These are phyloP conservation scores for Metschnikowia lochheadii DNA, from an alignment of 805 yeast species.

Conservation along the genomic window DNA sequence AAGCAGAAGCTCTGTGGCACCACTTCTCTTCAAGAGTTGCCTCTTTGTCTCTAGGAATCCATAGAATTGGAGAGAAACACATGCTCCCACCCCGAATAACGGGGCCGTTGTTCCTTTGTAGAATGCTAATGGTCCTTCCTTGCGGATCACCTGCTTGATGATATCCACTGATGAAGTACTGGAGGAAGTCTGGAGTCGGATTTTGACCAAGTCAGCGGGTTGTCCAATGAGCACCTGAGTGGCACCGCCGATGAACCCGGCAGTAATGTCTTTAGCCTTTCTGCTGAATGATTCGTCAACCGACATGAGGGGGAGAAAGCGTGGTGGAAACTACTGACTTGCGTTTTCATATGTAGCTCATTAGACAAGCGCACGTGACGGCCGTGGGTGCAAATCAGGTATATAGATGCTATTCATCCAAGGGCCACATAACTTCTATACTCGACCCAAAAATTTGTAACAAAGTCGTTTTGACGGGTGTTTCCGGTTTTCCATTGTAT, in stretches of 20 bases:
- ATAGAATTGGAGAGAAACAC: conserved; percentile 66
- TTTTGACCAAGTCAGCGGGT: conserved; percentile 43
- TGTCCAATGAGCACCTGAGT: conserved; percentile 46
- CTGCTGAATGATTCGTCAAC: conserved; percentile 35
- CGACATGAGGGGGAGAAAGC: conserved; percentile 8
- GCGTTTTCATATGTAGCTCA: conserved; percentile 2
- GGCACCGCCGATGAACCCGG: conserved; percentile 46
- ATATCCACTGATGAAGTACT: conserved; percentile 29
- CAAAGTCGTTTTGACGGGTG: too few species aligned
- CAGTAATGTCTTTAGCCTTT: conserved; percentile 39
- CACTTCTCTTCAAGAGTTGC: conserved; percentile 38
- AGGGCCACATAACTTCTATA: not conserved
- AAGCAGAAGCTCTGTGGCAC: conserved; percentile 35
- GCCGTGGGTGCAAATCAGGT: conserved; percentile 12
- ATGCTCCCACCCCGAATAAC: conserved; percentile 44
- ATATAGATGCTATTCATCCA: not conserved
- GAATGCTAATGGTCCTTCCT: conserved; percentile 42
- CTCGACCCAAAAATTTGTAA: not conserved
- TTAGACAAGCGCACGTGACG: conserved; percentile 21
- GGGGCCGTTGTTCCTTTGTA: conserved; percentile 46
- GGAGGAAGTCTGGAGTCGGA: conserved; percentile 38
- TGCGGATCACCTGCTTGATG: conserved; percentile 33
- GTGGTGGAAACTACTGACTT: not conserved
- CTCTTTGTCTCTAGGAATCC: conserved; percentile 69
- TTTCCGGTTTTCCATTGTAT: too few species aligned